Conservation (phyloP, 768 basidiomycete species). For the Hortiboletus flavorubellus region DNA sequence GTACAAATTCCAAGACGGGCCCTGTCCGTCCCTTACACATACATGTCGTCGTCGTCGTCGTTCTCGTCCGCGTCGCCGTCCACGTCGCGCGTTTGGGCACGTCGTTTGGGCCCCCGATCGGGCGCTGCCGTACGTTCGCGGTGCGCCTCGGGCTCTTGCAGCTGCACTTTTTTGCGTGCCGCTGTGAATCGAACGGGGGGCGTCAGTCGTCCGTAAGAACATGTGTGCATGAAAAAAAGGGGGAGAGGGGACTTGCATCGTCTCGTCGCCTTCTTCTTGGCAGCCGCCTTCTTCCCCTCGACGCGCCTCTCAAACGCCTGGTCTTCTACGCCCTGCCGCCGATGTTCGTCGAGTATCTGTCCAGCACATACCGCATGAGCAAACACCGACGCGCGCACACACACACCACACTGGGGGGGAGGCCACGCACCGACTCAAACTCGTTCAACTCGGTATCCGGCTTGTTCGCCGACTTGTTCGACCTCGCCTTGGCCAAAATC, state of each 20-base stretch:
- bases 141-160: conserved; percentile 18
- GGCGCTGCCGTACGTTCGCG: not conserved
- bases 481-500: conserved; percentile 88
- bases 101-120: conserved; percentile 12
- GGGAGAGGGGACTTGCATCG: conserved; percentile 32
- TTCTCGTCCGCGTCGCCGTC: conserved; percentile 17
- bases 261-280: conserved; percentile 65
- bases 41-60: conserved; percentile 27
- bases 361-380: not conserved
- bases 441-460: conserved; percentile 92
- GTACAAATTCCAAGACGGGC: not conserved
- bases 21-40: conserved; percentile 8
- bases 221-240: too few species aligned
- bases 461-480: conserved; percentile 89
- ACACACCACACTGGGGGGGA: too few species aligned
- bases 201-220: not conserved
- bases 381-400: not conserved
- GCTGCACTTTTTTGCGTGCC: conserved; percentile 29
- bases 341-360: conserved; percentile 83
- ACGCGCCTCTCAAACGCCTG: conserved; percentile 86
- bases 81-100: conserved; percentile 6
- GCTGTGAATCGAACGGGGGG: conserved; percentile 10
- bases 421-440: conserved; percentile 70
- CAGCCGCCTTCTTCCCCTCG: conserved; percentile 75
- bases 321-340: conserved; percentile 85